Evolutionary conservation across 1,284 basidiomycete species (phyloP).

Genomic region (Cutaneotrichosporon sp.): DNA sequence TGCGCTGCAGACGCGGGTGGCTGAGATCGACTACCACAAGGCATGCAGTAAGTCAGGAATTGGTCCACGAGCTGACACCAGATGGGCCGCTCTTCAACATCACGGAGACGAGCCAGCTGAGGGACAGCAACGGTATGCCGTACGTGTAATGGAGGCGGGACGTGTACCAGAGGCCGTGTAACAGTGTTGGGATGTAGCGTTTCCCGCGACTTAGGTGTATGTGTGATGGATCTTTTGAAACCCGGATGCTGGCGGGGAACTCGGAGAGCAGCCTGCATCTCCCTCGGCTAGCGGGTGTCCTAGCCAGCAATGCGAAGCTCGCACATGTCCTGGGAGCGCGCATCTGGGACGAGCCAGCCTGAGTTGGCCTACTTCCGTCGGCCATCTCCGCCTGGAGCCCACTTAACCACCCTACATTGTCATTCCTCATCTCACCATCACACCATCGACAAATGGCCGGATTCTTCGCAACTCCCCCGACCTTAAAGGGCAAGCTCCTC

Average conservation of each 20-base stretch:
- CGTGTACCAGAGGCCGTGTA: not conserved
- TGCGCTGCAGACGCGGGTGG: conserved; percentile 66
- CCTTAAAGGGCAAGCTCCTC: not conserved
- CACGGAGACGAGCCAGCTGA: conserved; percentile 7
- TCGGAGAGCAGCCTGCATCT: no score
- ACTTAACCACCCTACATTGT: not conserved
- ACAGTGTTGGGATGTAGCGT: not conserved
- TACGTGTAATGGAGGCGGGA: not conserved
- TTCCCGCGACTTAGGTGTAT: not conserved
- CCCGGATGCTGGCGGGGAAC: no score
- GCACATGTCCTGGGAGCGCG: no score
- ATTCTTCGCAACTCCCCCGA: not conserved
- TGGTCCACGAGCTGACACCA: not conserved
- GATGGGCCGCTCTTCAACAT: conserved; percentile 5
- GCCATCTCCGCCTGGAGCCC: not conserved
- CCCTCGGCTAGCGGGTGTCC: no score
- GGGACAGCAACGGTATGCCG: conserved; percentile 6
- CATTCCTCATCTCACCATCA: not conserved
- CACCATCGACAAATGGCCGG: not conserved
- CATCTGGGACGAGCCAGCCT: no score
- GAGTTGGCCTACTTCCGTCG: not conserved
- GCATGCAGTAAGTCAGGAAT: conserved; percentile 56
- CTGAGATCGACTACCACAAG: conserved; percentile 70
- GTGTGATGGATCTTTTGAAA: not conserved
- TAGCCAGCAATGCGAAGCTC: no score